Evolutionary conservation across 345 rosid species (phyloP), one percentile per base, ranked within the genome.

Genomic region (Pistacia vera): DNA sequence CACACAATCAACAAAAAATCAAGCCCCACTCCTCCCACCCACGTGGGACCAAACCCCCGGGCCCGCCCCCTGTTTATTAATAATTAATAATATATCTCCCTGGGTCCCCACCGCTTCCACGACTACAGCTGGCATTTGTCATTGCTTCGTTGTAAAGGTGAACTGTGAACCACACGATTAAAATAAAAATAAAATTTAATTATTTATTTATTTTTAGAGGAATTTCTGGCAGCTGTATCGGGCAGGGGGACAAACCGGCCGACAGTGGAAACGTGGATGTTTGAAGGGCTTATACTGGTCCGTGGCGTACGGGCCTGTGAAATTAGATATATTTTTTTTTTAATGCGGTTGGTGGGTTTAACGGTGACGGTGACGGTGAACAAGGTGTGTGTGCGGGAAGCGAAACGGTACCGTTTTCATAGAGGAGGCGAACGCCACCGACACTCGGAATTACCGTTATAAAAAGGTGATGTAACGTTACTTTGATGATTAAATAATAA

Each of bases 101-200:
- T 55, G 51, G 63, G 51, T 4, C 16, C 76, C 76, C 60, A 33
- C 49, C 2, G 5, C 59, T 51, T 12, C 60, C 2, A 13, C 72
- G 60, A 17, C 2, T 35, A 79, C 82, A 86, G 85, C 85, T 83
- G 86, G 80, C 80, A 35, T 46, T 25, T 14, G 80, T 25, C 78
- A 61, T 74, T 35, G 86, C 75, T 68, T 79, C 30, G 80, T 68
- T 79, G 86, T 78, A 79, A 83, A 75, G 83, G 83, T 65, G 86
- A 85, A 71, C 68, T 73, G 79, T 60, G 76, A 78, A 77, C 77
- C 83, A 77, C 82, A 49, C 72, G 59, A 35, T 36, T 3, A 41
- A 1, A 33, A 56, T 9, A 70, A 30, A 28, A 8, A 41, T n/a
- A 18, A 7, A 68, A 65, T 64, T 30, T 75, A 25, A 25, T 25